Conservation (phyloP, 345 rosid genomes). For the Hypericum androsaemum region DNA sequence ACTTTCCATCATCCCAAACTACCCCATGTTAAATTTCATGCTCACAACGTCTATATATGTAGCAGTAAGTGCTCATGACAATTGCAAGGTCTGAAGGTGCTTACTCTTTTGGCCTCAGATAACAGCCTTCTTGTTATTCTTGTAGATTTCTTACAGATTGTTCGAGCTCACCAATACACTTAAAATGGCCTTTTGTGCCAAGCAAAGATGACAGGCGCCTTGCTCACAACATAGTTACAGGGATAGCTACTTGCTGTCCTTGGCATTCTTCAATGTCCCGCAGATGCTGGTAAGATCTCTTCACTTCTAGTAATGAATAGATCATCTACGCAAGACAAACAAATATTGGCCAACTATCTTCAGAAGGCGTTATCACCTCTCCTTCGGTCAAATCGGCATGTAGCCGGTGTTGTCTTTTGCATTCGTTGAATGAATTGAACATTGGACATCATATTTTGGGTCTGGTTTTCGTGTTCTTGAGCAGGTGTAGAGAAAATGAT, state of each 20-base stretch:
- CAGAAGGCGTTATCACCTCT: no score
- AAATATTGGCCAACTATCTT: no score
- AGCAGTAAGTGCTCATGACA: slow-evolving; percentile 48
- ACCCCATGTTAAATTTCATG: slow-evolving; percentile 88
- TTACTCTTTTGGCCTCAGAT: no score
- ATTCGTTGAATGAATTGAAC: no score
- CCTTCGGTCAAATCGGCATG: no score
- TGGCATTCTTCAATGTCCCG: slow-evolving; percentile 57
- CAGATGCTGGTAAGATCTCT: slow-evolving; percentile 56
- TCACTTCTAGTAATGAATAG: no score
- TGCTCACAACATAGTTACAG: slow-evolving; percentile 49
- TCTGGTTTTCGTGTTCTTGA: no score
- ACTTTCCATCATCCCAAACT: slow-evolving; percentile 80
- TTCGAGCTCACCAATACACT: slow-evolving; percentile 81
- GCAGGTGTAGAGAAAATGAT: no score
- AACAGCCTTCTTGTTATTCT: slow-evolving; percentile 9
- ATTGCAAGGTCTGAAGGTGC: slow-evolving; percentile 1
- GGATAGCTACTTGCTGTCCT: slow-evolving; percentile 50
- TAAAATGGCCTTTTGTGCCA: slow-evolving; percentile 78
- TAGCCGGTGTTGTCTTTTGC: no score
- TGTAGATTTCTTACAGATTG: slow-evolving; percentile 83
- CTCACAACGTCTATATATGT: slow-evolving; percentile 79
- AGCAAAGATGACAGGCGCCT: slow-evolving; percentile 80
- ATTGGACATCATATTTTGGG: no score
- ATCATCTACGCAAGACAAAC: no score